Evolutionary conservation across 2,329 filamentous ascomycete species (phyloP), one percentile per base, ranked within the genome.

Genomic region (Pestalotiopsis sp.): DNA sequence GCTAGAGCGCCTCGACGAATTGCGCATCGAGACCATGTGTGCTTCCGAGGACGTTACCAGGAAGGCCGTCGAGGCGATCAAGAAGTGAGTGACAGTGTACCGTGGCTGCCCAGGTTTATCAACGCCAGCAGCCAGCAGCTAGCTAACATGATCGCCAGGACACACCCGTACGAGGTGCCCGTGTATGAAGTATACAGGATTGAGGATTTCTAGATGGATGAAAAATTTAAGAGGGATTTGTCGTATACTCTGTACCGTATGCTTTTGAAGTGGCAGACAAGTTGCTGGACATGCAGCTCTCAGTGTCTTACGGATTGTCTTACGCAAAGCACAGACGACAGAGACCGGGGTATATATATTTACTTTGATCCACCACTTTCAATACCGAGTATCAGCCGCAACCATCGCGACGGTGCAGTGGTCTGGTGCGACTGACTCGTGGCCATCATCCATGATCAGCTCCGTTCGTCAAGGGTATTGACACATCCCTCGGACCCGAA

Each of bases 1-100:
- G 56, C 74, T 92, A 0, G 89, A 92, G 77, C 77, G 88, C 68
- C 83, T 88, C 0, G 83, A 86, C 3, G 91, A 93, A 78, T 82
- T 86, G 1, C 84, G 85, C 62, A 87, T 92, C 17, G 91, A 93
- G 81, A 86, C 87, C 1, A 75, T 92, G 3, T 90, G 89, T 75
- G 73, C 88, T 0, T 89, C 90, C 0, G 84, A 86, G 73, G 87
- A 91, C 9, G 82, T 87, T 20, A 83, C 83, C 0, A 83, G 80
- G 70, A 83, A 83, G 52, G 91, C 86, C 1, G 90, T 93, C 0
- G 84, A 83, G 38, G 91, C 89, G 4, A 76, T 93, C 78, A 93
- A 92, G 78, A 83, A 80, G 91, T 92, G 72, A 75, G 87, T 83
- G 17, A 14, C 68, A n/a, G 1, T 27, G 20, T 23, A 52, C 7